phyloP scores from a whole-genome alignment of 192 early-diverging fungal species.

The Funneliformis mosseae region DNA sequence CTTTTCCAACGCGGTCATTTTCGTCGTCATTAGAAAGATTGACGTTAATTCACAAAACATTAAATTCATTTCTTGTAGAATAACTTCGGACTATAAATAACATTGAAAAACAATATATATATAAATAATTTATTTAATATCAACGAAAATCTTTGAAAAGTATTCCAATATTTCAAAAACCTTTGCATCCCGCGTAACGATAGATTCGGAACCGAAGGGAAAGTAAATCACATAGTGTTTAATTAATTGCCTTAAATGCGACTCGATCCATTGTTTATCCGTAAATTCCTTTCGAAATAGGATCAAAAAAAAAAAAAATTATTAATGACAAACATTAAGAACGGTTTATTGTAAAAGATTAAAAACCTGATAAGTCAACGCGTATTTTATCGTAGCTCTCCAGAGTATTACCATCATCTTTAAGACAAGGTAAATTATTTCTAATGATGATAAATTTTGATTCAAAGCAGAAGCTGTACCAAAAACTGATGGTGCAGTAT shows the following conservation, averaged over 20 bases:
- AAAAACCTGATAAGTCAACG: slow-evolving; percentile 38
- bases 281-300: slow-evolving; percentile 4
- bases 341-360: slow-evolving; percentile 16
- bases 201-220: slow-evolving; percentile 68
- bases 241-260: slow-evolving; percentile 59
- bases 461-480: slow-evolving; percentile 46
- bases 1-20: slow-evolving; percentile 26
- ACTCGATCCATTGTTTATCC: slow-evolving; percentile 46
- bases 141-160: neutral
- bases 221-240: slow-evolving; percentile 75
- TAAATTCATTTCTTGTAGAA: slow-evolving; percentile 71
- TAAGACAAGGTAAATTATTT: slow-evolving; percentile 63
- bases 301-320: neutral
- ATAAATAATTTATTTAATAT: slow-evolving; percentile 13
- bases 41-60: slow-evolving; percentile 67
- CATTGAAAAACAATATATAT: neutral
- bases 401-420: slow-evolving; percentile 73
- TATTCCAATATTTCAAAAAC: slow-evolving; percentile 37
- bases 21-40: slow-evolving; percentile 49
- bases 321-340: slow-evolving; percentile 19
- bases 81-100: slow-evolving; percentile 49
- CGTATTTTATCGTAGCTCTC: slow-evolving; percentile 50
- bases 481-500: slow-evolving; percentile 71
- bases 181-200: slow-evolving; percentile 53
- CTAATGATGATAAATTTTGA: slow-evolving; percentile 57